phyloP scores from a whole-genome alignment of 108 stramenopile genomes.

The Cyclostephanos tholiformis region DNA sequence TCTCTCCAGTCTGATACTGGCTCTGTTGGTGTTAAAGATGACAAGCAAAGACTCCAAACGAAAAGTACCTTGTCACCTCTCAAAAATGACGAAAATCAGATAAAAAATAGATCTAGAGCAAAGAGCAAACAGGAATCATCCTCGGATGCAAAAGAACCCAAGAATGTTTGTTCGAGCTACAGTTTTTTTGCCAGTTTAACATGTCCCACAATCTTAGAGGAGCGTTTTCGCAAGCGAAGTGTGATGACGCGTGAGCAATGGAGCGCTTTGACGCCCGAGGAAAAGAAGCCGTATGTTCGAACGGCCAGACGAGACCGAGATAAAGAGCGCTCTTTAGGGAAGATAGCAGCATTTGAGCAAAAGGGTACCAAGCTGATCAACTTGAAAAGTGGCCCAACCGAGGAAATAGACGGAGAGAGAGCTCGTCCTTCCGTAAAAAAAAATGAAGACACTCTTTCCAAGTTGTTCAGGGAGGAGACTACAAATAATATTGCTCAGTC shows the following conservation, averaged over 20 bases:
- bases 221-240: not conserved
- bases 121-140: slow-evolving; percentile 1
- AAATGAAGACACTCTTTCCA: not conserved
- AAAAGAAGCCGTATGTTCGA: slow-evolving; percentile 27
- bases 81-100: not conserved
- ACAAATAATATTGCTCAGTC: not conserved
- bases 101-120: not conserved
- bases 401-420: not conserved
- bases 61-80: not conserved
- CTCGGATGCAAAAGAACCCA: slow-evolving; percentile 33
- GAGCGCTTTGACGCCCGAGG: slow-evolving; percentile 23
- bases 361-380: not conserved
- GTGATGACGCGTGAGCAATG: slow-evolving; percentile 7
- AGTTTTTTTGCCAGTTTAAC: slow-evolving; percentile 70
- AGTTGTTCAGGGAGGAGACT: not conserved
- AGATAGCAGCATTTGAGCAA: slow-evolving; percentile 9
- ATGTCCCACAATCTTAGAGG: slow-evolving; percentile 60
- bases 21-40: not conserved
- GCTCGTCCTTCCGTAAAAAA: not conserved
- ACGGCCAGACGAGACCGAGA: slow-evolving; percentile 4
- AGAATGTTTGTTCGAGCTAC: slow-evolving; percentile 60
- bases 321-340: not conserved
- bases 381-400: not conserved
- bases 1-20: not conserved
- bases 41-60: not conserved